phyloP scores from a whole-genome alignment of 2,329 filamentous ascomycete genomes.

The Clarireedia monteithiana region DNA sequence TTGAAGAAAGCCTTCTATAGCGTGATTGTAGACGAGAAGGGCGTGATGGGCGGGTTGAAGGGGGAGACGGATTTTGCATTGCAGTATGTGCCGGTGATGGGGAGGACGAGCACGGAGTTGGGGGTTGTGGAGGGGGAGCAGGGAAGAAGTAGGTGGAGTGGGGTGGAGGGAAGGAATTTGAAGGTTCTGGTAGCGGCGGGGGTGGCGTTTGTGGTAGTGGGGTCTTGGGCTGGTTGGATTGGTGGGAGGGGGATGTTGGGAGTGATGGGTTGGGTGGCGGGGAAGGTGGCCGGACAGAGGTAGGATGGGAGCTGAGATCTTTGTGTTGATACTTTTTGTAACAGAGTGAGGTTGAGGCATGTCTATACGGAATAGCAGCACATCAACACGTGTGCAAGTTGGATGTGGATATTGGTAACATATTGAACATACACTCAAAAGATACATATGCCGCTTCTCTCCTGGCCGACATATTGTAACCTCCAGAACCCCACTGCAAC shows the following conservation, averaged over 20 bases:
- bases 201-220: conserved; percentile 20
- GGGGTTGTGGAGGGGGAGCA: conserved; percentile 24
- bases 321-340: too few species aligned
- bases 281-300: neutral
- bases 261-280: neutral
- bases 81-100: conserved; percentile 56
- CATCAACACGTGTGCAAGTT: too few species aligned
- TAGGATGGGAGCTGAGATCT: neutral
- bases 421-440: too few species aligned
- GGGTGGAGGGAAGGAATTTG: conserved; percentile 40
- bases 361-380: too few species aligned
- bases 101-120: conserved; percentile 30
- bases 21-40: conserved; percentile 55
- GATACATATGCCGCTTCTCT: too few species aligned
- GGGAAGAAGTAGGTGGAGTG: conserved; percentile 24
- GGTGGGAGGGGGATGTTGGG: neutral
- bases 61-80: conserved; percentile 59
- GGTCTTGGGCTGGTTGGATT: neutral
- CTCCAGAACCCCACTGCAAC: too few species aligned
- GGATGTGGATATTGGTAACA: too few species aligned
- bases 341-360: too few species aligned
- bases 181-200: conserved; percentile 36
- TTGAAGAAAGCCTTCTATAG: conserved; percentile 41
- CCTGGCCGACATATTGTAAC: too few species aligned
- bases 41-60: conserved; percentile 46